Evolutionary conservation across 2,329 filamentous ascomycete species (phyloP), one percentile per base, ranked within the genome.

Genomic region (Trichoderma citrinoviride): DNA sequence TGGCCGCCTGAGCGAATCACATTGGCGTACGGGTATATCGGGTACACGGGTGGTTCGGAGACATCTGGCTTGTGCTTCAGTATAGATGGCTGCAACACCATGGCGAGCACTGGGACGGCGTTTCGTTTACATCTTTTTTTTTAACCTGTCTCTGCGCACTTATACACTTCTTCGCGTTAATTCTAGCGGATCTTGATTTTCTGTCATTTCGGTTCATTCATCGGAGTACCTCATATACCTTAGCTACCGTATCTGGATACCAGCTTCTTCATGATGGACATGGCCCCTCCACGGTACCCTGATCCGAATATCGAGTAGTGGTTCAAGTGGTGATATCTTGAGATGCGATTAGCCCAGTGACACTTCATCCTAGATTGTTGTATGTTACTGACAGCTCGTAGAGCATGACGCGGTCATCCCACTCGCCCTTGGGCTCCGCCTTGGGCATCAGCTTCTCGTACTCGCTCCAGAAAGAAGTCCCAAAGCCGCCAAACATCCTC

Each of bases 401-500:
- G 67, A 98, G 77, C 69, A 79, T 79, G 29, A 96, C 79, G 19
- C 94, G 83, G 76, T 97, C 93, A n/a, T 90, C 87, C 80, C 91
- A 97, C 80, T 98, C 93, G 12, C 84, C 86, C 12, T 81, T 83
- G 0, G 93, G 93, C 74, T 96, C 91, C 8, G 90, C 88, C 79
- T 90, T 96, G 0, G 90, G 90, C 53, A 93, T 87, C 25, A 92
- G 73, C 44, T 80, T 75, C 74, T 91, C 86, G 74, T 97, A 98
- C 73, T 95, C 91, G 37, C 83, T 83, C 82, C 90, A 87, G 71
- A 97, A 96, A 1, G 73, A 76, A 0, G 76, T 71, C 0, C 87
- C 87, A 76, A 96, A 97, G 0, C 94, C 94, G 0, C 93, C 93
- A 82, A 97, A 98, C 93, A 97, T 96, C 58, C 85, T 86, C 93